phyloP scores from a whole-genome alignment of 2,329 filamentous ascomycete species.

The Colletotrichum sp. region DNA sequence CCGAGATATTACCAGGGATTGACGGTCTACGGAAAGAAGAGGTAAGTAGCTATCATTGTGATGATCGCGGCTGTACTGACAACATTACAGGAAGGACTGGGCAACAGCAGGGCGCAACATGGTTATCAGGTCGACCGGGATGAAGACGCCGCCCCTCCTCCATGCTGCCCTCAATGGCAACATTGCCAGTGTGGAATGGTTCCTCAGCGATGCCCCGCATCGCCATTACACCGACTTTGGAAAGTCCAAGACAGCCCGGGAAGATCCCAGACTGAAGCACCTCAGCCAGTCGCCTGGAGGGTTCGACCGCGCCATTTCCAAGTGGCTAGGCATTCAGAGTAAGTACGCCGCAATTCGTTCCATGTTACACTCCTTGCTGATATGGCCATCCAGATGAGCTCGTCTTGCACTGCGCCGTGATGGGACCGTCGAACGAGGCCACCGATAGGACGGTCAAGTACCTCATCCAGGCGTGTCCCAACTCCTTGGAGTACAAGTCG shows the following conservation, averaged over 20 bases:
- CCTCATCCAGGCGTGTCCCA: slow-evolving; percentile 66
- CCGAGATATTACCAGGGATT: slow-evolving; percentile 79
- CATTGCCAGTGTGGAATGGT: slow-evolving; percentile 77
- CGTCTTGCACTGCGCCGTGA: slow-evolving; percentile 70
- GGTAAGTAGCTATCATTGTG: slow-evolving; percentile 31
- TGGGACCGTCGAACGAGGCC: slow-evolving; percentile 43
- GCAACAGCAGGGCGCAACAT: slow-evolving; percentile 64
- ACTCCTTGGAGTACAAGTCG: slow-evolving; percentile 67
- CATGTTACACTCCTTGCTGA: slow-evolving; percentile 22
- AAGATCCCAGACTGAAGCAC: slow-evolving; percentile 67
- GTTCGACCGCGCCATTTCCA: slow-evolving; percentile 66
- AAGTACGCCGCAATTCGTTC: slow-evolving; percentile 33
- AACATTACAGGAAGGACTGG: slow-evolving; percentile 65
- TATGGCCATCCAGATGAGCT: slow-evolving; percentile 54
- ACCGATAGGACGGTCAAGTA: slow-evolving; percentile 67
- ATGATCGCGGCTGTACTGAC: slow-evolving; percentile 17
- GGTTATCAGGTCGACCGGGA: slow-evolving; percentile 41
- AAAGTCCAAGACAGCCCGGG: slow-evolving; percentile 59
- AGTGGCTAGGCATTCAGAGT: slow-evolving; percentile 67
- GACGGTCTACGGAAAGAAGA: slow-evolving; percentile 76
- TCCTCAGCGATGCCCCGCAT: slow-evolving; percentile 73
- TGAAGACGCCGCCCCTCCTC: slow-evolving; percentile 63
- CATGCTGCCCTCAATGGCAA: slow-evolving; percentile 61
- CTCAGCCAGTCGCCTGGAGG: slow-evolving; percentile 65
- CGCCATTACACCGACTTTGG: slow-evolving; percentile 73